These are phyloP conservation scores for Pleurotus tuoliensis DNA, from an alignment of 768 basidiomycete species.

Conservation along the genomic window DNA sequence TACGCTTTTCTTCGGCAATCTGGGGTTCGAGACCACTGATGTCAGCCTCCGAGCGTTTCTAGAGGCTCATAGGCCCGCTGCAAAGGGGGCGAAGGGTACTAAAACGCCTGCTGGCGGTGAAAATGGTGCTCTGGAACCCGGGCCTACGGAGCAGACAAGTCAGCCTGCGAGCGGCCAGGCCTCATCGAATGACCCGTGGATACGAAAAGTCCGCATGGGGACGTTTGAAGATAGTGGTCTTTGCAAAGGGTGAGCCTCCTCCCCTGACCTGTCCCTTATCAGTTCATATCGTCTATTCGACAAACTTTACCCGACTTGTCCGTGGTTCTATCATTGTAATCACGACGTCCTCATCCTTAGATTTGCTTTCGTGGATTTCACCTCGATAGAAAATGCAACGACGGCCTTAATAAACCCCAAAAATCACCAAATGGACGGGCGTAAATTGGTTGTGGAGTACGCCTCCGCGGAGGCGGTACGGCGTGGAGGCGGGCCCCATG, in stretches of 20 bases:
- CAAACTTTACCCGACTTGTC: neutral
- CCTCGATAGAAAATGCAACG: slow-evolving; percentile 73
- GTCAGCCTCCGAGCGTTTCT: slow-evolving; percentile 69
- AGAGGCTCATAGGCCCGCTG: slow-evolving; percentile 52
- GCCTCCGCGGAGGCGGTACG: slow-evolving; percentile 88
- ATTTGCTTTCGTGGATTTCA: slow-evolving; percentile 94
- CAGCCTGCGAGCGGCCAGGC: neutral
- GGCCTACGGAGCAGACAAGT: slow-evolving; percentile 18
- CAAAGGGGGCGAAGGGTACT: slow-evolving; percentile 28
- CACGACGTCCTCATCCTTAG: slow-evolving; percentile 34
- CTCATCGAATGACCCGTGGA: slow-evolving; percentile 42
- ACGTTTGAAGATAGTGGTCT: slow-evolving; percentile 94
- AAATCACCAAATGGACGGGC: slow-evolving; percentile 81
- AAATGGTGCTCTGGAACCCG: slow-evolving; percentile 23
- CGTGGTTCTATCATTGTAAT: neutral
- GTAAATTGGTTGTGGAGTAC: slow-evolving; percentile 84
- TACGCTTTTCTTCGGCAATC: slow-evolving; percentile 90
- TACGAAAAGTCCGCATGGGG: slow-evolving; percentile 86
- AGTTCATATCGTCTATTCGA: neutral
- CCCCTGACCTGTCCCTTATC: neutral
- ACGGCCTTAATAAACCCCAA: slow-evolving; percentile 75
- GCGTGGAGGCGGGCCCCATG: slow-evolving; percentile 46
- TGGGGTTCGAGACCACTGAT: slow-evolving; percentile 87
- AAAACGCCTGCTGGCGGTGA: slow-evolving; percentile 24
- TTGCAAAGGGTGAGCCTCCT: slow-evolving; percentile 81